Conservation (phyloP, 2,329 filamentous ascomycete species). For the Diplodia scrobiculata region DNA sequence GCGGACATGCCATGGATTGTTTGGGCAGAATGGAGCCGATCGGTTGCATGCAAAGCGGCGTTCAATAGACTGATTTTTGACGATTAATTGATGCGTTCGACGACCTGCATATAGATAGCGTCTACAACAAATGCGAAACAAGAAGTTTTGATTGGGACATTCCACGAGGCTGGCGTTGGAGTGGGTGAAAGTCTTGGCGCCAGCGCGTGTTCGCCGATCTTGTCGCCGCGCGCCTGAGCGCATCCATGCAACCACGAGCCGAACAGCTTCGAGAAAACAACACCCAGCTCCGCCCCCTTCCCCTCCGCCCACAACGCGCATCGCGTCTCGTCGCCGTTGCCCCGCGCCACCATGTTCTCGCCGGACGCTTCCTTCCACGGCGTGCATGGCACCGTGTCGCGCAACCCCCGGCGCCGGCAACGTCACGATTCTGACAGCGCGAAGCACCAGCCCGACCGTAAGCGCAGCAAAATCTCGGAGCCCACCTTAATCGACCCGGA, state of each 20-base stretch:
- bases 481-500: slow-evolving; percentile 43
- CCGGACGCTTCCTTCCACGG: slow-evolving; percentile 43
- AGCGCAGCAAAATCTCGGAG: slow-evolving; percentile 52
- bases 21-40: neutral
- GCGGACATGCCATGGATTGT: slow-evolving; percentile 4
- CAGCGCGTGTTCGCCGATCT: slow-evolving; percentile 23
- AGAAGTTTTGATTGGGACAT: neutral
- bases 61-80: neutral
- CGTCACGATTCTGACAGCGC: slow-evolving; percentile 50
- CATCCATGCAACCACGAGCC: slow-evolving; percentile 28
- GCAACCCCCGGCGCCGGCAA: slow-evolving; percentile 51
- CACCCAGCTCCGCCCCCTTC: slow-evolving; percentile 14
- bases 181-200: slow-evolving; percentile 17
- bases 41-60: slow-evolving; percentile 13
- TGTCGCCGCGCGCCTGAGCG: slow-evolving; percentile 19
- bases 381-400: slow-evolving; percentile 44
- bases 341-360: slow-evolving; percentile 43
- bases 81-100: slow-evolving; percentile 4
- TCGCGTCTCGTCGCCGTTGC: slow-evolving; percentile 32
- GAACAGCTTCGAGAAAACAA: slow-evolving; percentile 30
- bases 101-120: slow-evolving; percentile 5
- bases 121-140: neutral
- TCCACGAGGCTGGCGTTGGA: neutral
- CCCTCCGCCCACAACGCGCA: slow-evolving; percentile 27
- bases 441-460: slow-evolving; percentile 47